Conservation (phyloP, 768 basidiomycete species). For the Lentinula detonsa region DNA sequence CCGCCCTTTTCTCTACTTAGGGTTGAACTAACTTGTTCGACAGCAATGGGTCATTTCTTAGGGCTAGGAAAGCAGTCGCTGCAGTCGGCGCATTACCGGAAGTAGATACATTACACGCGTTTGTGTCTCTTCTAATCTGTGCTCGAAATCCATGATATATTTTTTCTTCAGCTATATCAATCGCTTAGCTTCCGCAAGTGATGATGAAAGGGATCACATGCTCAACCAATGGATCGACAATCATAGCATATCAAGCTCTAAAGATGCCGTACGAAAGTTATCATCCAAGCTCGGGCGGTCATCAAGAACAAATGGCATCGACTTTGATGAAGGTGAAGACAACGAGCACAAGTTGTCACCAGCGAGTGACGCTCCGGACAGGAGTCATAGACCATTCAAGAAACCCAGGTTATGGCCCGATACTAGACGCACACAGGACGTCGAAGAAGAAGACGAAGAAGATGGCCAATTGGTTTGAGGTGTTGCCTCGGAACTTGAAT, state of each 20-base stretch:
- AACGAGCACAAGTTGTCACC: not conserved
- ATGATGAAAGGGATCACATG: constrained; percentile 2
- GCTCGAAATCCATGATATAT: not conserved
- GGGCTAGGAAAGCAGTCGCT: constrained; percentile 1
- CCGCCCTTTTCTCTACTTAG: not conserved
- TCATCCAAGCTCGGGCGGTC: not conserved
- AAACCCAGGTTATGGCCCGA: constrained; percentile 1
- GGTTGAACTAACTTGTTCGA: not conserved
- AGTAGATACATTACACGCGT: constrained; percentile 4
- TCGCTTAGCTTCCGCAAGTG: not conserved
- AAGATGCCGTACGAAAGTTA: constrained; percentile 1
- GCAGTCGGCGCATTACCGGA: not conserved
- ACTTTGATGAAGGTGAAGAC: not conserved
- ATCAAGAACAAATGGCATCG: not conserved
- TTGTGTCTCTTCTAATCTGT: not conserved
- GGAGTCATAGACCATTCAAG: not conserved
- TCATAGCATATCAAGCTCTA: not conserved
- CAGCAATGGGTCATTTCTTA: not conserved
- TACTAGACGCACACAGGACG: not conserved
- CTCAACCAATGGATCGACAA: constrained; percentile 6
- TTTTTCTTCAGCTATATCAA: constrained; percentile 3
- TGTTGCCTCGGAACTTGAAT: not conserved
- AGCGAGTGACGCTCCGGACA: not conserved
- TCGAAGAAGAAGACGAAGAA: not conserved
- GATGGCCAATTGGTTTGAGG: not conserved